Percentiles rank a stretch among this genome's conserved stretches.
Conservation (phyloP, 305 asterid genomes). For the Lippia alba region DNA sequence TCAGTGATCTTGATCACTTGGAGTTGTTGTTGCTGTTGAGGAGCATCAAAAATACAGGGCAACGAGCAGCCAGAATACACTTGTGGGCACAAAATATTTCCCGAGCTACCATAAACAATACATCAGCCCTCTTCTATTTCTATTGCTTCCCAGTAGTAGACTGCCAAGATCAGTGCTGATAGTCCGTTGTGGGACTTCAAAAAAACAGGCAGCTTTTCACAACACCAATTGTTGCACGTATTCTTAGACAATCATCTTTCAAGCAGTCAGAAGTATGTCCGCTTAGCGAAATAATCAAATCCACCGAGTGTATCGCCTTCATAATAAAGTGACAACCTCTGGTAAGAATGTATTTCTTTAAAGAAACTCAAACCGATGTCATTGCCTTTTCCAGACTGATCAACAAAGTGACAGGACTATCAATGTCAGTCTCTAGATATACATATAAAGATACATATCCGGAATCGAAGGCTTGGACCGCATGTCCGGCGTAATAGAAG, state of each 20-base stretch:
- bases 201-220: constrained; percentile 49
- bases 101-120: constrained; percentile 44
- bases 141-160: constrained; percentile 51
- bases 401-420: neutral
- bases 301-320: neutral
- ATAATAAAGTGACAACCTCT: neutral
- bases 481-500: no score
- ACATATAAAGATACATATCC: no score
- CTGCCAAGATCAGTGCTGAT: constrained; percentile 45
- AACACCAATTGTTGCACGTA: constrained; percentile 39
- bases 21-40: neutral
- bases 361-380: neutral
- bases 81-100: neutral
- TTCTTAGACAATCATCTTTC: constrained; percentile 1
- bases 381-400: constrained; percentile 5
- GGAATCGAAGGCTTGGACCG: no score
- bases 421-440: no score
- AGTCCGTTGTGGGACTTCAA: constrained; percentile 48
- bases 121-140: constrained; percentile 56
- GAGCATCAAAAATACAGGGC: neutral
- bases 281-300: neutral
- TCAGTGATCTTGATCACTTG: neutral
- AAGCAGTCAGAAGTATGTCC: neutral
- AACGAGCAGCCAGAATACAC: neutral
- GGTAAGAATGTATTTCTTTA: neutral